A percentile compares a stretch with the other conserved stretches of the same genome.
Evolutionary conservation across 305 asterid species (phyloP).

Genomic region (Fraxinus sp.): DNA sequence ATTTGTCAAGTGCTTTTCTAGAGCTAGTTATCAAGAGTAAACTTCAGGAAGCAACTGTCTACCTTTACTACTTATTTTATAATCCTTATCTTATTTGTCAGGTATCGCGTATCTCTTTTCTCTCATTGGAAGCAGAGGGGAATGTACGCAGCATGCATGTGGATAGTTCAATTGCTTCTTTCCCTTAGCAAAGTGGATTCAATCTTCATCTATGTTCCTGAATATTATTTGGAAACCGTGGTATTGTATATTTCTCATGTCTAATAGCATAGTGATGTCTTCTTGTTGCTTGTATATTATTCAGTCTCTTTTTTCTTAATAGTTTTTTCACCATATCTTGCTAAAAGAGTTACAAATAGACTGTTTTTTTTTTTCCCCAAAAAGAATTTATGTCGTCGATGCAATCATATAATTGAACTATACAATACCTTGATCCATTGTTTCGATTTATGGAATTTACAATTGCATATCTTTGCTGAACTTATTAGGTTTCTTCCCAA

Average conservation of each 20-base stretch:
- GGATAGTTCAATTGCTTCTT: conserved; percentile 87
- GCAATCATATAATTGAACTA: neutral
- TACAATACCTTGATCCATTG: neutral
- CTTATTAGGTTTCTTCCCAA: conserved; percentile 4
- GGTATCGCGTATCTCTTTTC: conserved; percentile 82
- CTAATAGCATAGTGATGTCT: conserved; percentile 2
- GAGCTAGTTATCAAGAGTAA: neutral
- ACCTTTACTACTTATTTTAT: conserved; percentile 19
- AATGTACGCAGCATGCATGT: conserved; percentile 88
- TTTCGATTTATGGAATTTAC: neutral
- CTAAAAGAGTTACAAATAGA: neutral
- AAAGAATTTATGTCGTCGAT: neutral
- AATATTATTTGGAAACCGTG: conserved; percentile 90
- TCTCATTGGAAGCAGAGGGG: conserved; percentile 98
- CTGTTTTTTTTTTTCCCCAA: neutral
- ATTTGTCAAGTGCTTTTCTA: neutral
- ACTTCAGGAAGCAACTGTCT: conserved; percentile 17
- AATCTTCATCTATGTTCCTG: conserved; percentile 73
- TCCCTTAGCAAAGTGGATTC: conserved; percentile 81
- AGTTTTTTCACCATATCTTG: conserved; percentile 11
- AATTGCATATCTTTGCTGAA: neutral
- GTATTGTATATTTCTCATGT: conserved; percentile 39
- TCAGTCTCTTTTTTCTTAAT: conserved; percentile 8
- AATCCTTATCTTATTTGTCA: conserved; percentile 36
- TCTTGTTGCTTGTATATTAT: conserved; percentile 18